phyloP scores from a whole-genome alignment of 768 basidiomycete genomes.

The Pleurotus giganteus region DNA sequence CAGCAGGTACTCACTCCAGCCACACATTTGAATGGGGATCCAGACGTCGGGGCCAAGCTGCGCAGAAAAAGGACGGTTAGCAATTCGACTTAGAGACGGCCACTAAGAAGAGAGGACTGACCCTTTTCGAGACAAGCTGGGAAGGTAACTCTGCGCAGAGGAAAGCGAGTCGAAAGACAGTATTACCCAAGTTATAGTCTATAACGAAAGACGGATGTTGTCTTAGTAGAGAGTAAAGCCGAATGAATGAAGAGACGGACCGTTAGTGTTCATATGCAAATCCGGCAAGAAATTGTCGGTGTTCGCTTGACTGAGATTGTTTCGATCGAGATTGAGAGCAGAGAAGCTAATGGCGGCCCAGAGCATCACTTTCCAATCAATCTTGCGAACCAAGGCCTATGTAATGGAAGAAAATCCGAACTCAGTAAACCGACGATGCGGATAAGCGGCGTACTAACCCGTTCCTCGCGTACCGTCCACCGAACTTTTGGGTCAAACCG shows the following conservation, averaged over 20 bases:
- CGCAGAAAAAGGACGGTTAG: neutral
- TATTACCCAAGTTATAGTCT: slow-evolving; percentile 61
- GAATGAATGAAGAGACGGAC: slow-evolving; percentile 10
- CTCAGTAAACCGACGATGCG: neutral
- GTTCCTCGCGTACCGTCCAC: slow-evolving; percentile 61
- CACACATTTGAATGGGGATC: slow-evolving; percentile 54
- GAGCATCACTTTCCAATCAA: slow-evolving; percentile 62
- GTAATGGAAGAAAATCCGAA: slow-evolving; percentile 2
- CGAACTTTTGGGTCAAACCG: slow-evolving; percentile 55
- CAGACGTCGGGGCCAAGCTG: slow-evolving; percentile 62
- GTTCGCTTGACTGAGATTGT: slow-evolving; percentile 57
- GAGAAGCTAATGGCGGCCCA: slow-evolving; percentile 58
- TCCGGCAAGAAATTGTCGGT: slow-evolving; percentile 58
- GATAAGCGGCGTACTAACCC: slow-evolving; percentile 21
- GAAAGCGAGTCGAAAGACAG: slow-evolving; percentile 49
- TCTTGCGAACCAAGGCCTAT: slow-evolving; percentile 48
- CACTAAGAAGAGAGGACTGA: slow-evolving; percentile 22
- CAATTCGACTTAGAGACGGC: neutral
- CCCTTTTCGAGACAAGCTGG: slow-evolving; percentile 58
- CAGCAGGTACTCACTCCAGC: neutral
- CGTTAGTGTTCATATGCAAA: slow-evolving; percentile 28
- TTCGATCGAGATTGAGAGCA: slow-evolving; percentile 52
- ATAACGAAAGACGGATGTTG: neutral
- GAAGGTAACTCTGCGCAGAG: slow-evolving; percentile 59
- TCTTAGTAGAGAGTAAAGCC: neutral